Percentiles rank a stretch among this genome's conserved stretches.
Conservation (phyloP, 2,329 filamentous ascomycete genomes). For the Biscogniauxia marginata region DNA sequence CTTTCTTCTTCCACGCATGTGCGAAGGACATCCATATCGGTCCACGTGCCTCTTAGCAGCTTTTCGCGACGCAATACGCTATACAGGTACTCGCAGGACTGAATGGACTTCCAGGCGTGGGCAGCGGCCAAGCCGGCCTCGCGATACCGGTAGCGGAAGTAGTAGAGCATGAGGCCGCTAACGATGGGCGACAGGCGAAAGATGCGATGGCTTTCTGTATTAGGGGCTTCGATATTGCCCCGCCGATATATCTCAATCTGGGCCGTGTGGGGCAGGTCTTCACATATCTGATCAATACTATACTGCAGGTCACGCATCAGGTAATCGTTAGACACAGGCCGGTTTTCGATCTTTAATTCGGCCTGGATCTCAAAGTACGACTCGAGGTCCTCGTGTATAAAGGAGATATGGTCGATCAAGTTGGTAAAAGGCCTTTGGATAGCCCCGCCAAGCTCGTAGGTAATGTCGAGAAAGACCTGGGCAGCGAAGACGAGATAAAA, state of each 20-base stretch:
- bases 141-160: slow-evolving; percentile 31
- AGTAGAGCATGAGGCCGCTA: slow-evolving; percentile 38
- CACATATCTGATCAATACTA: slow-evolving; percentile 23
- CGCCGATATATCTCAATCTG: too few species aligned
- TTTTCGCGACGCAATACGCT: slow-evolving; percentile 38
- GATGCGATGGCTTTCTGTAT: slow-evolving; percentile 26
- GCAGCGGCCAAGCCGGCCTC: slow-evolving; percentile 34
- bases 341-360: slow-evolving; percentile 28
- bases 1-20: too few species aligned
- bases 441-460: slow-evolving; percentile 23
- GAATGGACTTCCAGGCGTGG: slow-evolving; percentile 40
- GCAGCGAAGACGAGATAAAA: slow-evolving; percentile 40
- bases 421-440: too few species aligned
- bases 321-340: slow-evolving; percentile 31
- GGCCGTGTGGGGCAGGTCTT: too few species aligned
- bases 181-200: slow-evolving; percentile 37
- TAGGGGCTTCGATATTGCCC: background rate
- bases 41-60: too few species aligned
- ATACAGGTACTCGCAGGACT: slow-evolving; percentile 43
- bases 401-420: too few species aligned
- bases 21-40: too few species aligned
- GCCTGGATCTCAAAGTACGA: slow-evolving; percentile 31
- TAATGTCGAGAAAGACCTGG: slow-evolving; percentile 43
- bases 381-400: too few species aligned
- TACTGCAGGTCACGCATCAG: slow-evolving; percentile 14